Conservation (phyloP, 202 grass and related monocot species). For the Tripidium arundinaceum region DNA sequence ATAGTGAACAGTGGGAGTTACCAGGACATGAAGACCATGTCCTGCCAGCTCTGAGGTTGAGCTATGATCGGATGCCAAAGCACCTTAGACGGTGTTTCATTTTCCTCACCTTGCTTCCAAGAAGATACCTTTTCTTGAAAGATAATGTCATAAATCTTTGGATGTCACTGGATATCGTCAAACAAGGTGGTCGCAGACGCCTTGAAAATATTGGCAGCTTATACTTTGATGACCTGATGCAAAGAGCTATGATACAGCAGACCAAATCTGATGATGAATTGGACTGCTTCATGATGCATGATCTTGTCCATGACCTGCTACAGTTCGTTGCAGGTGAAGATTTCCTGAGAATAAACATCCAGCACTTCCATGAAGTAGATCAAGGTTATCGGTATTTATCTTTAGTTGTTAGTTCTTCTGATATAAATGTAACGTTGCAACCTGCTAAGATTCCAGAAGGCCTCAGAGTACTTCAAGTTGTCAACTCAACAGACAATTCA, state of each 20-base stretch:
- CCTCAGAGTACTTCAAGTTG: background rate
- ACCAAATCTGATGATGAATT: background rate
- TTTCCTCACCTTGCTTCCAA: no score
- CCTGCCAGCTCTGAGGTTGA: conserved; percentile 37
- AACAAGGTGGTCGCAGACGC: background rate
- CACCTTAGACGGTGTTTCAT: conserved; percentile 37
- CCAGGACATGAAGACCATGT: conserved; percentile 4
- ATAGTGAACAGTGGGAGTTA: conserved; percentile 33
- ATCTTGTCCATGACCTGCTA: conserved; percentile 45
- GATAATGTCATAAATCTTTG: no score
- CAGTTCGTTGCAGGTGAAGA: conserved; percentile 26
- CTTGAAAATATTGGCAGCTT: conserved; percentile 27
- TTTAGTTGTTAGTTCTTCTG: background rate
- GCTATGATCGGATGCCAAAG: conserved; percentile 45
- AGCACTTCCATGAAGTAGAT: background rate
- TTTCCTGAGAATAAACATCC: conserved; percentile 12
- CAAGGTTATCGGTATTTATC: conserved; percentile 2
- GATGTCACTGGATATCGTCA: conserved; percentile 49
- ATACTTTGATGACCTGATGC: conserved; percentile 39
- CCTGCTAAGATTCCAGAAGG: background rate
- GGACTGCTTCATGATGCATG: conserved; percentile 27
- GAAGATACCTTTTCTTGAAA: no score
- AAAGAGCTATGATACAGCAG: conserved; percentile 35
- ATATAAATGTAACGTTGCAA: background rate
- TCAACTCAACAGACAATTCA: background rate